A percentile compares a stretch with the other conserved stretches of the same genome.
These are phyloP conservation scores for Thelephora ganbajun DNA, from an alignment of 768 basidiomycete species.

Conservation along the genomic window DNA sequence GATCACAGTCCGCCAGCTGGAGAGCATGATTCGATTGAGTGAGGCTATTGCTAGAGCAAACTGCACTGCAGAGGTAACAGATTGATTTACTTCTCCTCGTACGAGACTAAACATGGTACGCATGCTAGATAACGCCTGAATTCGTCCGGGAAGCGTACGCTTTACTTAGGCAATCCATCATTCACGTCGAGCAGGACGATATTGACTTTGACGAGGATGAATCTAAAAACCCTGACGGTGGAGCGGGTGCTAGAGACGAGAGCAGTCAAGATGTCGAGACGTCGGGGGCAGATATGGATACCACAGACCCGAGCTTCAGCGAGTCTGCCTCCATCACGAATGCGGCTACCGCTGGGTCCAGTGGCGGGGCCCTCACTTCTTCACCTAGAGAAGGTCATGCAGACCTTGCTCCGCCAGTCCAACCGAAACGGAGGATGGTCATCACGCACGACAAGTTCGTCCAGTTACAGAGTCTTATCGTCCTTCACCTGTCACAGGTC, in stretches of 20 bases:
- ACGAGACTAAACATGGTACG: slow-evolving; percentile 1
- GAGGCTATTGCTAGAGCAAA: slow-evolving; percentile 97
- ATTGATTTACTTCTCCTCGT: not conserved
- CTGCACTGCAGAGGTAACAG: slow-evolving; percentile 74
- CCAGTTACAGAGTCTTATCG: slow-evolving; percentile 76
- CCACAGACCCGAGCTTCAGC: slow-evolving; percentile 33
- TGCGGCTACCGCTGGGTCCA: slow-evolving; percentile 20
- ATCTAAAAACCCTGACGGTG: slow-evolving; percentile 37
- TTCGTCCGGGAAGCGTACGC: slow-evolving; percentile 95
- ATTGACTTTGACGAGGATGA: slow-evolving; percentile 96
- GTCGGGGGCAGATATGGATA: slow-evolving; percentile 39
- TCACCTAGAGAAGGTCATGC: slow-evolving; percentile 9
- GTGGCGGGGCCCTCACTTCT: slow-evolving; percentile 8
- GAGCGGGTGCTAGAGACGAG: slow-evolving; percentile 24
- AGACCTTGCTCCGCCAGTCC: slow-evolving; percentile 14
- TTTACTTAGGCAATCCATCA: slow-evolving; percentile 91
- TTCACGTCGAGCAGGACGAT: slow-evolving; percentile 98
- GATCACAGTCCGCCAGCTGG: slow-evolving; percentile 95
- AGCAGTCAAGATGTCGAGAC: slow-evolving; percentile 52
- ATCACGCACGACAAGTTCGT: slow-evolving; percentile 97
- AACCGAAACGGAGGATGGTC: slow-evolving; percentile 61
- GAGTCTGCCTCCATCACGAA: slow-evolving; percentile 16
- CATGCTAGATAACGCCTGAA: slow-evolving; percentile 67
- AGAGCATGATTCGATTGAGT: slow-evolving; percentile 95
- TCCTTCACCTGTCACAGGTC: slow-evolving; percentile 63